Percentiles rank a stretch among this genome's conserved stretches.
Conservation (phyloP, 306 rosid genomes). For the Clitoria ternatea region DNA sequence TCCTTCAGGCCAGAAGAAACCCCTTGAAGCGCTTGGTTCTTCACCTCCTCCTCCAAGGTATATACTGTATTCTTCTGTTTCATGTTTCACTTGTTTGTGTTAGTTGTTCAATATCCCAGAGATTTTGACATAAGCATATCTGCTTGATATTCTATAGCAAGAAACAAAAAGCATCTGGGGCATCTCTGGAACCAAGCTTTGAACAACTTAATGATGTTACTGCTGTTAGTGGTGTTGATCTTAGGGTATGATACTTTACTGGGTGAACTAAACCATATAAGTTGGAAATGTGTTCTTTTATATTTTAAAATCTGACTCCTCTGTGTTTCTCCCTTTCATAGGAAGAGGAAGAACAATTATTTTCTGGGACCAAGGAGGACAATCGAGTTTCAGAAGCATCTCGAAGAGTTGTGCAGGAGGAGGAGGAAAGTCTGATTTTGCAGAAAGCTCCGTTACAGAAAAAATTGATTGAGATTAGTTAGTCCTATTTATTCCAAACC, state of each 20-base stretch:
- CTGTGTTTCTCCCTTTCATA: slow-evolving; percentile 25
- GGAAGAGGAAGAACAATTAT: slow-evolving; percentile 97
- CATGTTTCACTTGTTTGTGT: slow-evolving; percentile 3
- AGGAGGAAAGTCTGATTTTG: slow-evolving; percentile 80
- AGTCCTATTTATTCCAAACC: slow-evolving; percentile 31
- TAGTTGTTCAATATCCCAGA: not conserved
- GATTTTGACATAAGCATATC: slow-evolving; percentile 4
- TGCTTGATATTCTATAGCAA: slow-evolving; percentile 48
- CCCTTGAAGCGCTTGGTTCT: slow-evolving; percentile 77
- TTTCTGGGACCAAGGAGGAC: slow-evolving; percentile 85
- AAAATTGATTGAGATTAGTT: slow-evolving; percentile 73
- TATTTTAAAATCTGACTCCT: not conserved
- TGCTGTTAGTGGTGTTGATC: slow-evolving; percentile 97
- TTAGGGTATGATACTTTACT: slow-evolving; percentile 58
- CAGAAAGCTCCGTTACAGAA: slow-evolving; percentile 77
- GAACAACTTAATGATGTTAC: slow-evolving; percentile 95
- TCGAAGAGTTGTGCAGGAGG: slow-evolving; percentile 85
- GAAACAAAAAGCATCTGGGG: slow-evolving; percentile 87
- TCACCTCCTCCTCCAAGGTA: slow-evolving; percentile 84
- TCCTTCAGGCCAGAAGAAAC: slow-evolving; percentile 79
- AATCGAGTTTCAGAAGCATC: slow-evolving; percentile 89
- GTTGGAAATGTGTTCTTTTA: not conserved
- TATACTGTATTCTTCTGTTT: slow-evolving; percentile 10
- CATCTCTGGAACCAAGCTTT: slow-evolving; percentile 78
- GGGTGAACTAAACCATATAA: not conserved